Evolutionary conservation across 441 rosid genomes (phyloP).

Genomic region (Biscutella auriculata): DNA sequence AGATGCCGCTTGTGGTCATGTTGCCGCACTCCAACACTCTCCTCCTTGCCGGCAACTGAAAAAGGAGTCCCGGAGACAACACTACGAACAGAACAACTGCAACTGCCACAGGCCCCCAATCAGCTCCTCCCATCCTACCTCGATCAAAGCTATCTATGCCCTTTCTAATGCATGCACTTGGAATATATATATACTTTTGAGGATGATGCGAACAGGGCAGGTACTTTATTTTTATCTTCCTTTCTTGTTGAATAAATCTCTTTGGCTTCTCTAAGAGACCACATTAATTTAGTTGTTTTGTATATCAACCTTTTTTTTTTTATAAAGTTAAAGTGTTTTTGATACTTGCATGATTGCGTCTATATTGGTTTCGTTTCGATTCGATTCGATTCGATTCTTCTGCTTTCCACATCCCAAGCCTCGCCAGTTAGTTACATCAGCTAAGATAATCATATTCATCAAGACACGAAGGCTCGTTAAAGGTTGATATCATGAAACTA

Average conservation of each 20-base stretch:
- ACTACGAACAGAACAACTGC: constrained; percentile 49
- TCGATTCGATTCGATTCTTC: too few relatives aligned
- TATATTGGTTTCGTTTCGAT: constrained; percentile 12
- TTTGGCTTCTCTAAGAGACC: constrained; percentile 6
- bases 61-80: constrained; percentile 56
- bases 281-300: constrained; percentile 6
- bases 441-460: too few relatives aligned
- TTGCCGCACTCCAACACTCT: constrained; percentile 46
- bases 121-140: constrained; percentile 28
- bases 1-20: constrained; percentile 57
- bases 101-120: constrained; percentile 58
- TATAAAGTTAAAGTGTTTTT: constrained; percentile 18
- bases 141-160: too few relatives aligned
- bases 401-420: too few relatives aligned
- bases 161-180: too few relatives aligned
- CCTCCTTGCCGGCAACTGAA: constrained; percentile 59
- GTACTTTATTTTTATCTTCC: constrained; percentile 10
- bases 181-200: neutral
- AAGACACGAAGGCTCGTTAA: too few relatives aligned
- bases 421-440: too few relatives aligned
- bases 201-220: neutral
- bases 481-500: too few relatives aligned
- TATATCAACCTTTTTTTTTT: too few relatives aligned
- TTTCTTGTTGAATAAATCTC: constrained; percentile 9
- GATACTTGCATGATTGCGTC: constrained; percentile 11